Evolutionary conservation across 352 stramenopile species (phyloP).

Genomic region (Saprolegnia parasitica): DNA sequence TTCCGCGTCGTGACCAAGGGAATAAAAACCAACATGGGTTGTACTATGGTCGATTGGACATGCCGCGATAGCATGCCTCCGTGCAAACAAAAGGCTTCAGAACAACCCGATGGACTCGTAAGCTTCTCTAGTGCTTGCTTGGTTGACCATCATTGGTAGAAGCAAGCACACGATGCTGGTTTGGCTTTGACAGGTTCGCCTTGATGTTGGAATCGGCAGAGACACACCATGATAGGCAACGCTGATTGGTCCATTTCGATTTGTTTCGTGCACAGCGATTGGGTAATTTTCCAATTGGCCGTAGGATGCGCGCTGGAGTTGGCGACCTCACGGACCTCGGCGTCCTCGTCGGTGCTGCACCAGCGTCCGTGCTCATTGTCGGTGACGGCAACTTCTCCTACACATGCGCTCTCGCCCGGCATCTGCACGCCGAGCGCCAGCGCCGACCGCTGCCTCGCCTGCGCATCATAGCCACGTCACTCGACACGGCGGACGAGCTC

Average conservation of each 20-base stretch:
- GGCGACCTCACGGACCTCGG: constrained; percentile 25
- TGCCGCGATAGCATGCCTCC: too few relatives aligned
- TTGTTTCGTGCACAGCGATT: not conserved
- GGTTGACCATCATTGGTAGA: not conserved
- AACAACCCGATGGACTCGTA: too few relatives aligned
- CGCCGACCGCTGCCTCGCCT: not conserved
- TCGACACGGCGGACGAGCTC: constrained; percentile 63
- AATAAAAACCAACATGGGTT: too few relatives aligned
- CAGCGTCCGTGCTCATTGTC: constrained; percentile 55
- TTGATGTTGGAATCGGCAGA: not conserved
- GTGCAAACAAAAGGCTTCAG: too few relatives aligned
- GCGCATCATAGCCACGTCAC: constrained; percentile 52
- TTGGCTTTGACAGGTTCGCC: not conserved
- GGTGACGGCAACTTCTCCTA: constrained; percentile 86
- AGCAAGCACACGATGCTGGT: not conserved
- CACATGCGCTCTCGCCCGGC: constrained; percentile 57
- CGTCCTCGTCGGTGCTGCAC: not conserved
- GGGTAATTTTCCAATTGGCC: not conserved
- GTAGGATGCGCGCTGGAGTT: not conserved
- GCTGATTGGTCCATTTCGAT: not conserved
- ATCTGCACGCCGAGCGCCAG: constrained; percentile 33
- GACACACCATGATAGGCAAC: not conserved
- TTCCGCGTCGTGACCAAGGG: not conserved
- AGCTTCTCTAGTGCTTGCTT: too few relatives aligned
- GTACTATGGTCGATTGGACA: too few relatives aligned